Percentiles rank a stretch among this genome's conserved stretches.
Conservation (phyloP, 768 basidiomycete species). For the Piloderma croceum region DNA sequence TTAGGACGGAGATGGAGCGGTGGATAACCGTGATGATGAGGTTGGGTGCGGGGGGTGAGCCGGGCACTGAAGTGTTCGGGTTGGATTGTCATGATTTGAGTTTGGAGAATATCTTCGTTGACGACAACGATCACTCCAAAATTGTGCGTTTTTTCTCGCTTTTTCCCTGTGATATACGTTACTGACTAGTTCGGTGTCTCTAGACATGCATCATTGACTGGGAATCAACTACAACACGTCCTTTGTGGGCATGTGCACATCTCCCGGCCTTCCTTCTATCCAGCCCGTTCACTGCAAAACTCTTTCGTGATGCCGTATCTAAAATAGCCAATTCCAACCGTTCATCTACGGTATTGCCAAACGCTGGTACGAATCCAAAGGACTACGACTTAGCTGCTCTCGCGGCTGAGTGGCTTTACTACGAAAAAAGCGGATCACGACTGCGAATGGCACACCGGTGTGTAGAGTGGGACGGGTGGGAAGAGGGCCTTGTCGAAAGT, state of each 20-base stretch:
- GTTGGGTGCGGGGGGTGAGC: conserved; percentile 28
- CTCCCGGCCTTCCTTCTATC: conserved; percentile 74
- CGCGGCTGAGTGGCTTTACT: conserved; percentile 68
- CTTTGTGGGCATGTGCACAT: conserved; percentile 81
- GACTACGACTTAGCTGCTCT: conserved; percentile 35
- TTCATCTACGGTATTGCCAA: conserved; percentile 5
- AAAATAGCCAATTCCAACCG: conserved; percentile 32
- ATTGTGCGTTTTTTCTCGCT: conserved; percentile 49
- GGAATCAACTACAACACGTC: conserved; percentile 86
- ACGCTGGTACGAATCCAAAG: conserved; percentile 14
- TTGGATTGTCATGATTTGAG: conserved; percentile 85
- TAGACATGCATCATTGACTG: conserved; percentile 87
- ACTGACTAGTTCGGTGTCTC: conserved; percentile 3
- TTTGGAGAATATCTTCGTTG: conserved; percentile 80
- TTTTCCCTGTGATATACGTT: conserved; percentile 6
- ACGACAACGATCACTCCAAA: conserved; percentile 55
- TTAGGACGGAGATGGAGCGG: conserved; percentile 63
- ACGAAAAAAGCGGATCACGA: conserved; percentile 59
- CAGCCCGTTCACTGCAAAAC: conserved; percentile 65
- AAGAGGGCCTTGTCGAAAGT: conserved; percentile 72
- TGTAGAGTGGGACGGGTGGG: conserved; percentile 89
- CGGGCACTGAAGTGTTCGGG: conserved; percentile 55
- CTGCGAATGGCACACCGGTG: conserved; percentile 76
- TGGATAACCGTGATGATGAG: conserved; percentile 67
- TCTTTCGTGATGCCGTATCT: conserved; percentile 62